Evolutionary conservation across 768 basidiomycete species (phyloP).

Genomic region (Kwoniella botswanensis): DNA sequence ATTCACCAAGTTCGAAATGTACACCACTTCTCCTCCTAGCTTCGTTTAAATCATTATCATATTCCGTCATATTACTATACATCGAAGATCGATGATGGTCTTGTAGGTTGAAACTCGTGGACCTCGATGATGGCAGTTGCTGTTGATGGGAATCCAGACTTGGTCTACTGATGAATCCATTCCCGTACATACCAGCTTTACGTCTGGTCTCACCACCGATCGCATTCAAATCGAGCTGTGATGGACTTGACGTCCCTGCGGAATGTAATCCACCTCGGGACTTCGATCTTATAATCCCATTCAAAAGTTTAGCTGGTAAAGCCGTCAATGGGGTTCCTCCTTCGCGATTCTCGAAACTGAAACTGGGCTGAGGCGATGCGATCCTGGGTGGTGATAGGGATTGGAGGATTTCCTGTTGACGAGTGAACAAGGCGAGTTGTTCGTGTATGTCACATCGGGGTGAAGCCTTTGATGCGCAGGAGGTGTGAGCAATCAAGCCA

Average conservation of each 20-base stretch:
- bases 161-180: neutral
- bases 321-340: constrained; percentile 18
- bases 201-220: neutral
- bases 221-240: constrained; percentile 7
- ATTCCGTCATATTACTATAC: constrained; percentile 16
- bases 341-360: constrained; percentile 27
- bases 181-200: neutral
- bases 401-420: constrained; percentile 35
- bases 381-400: constrained; percentile 21
- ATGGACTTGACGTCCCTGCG: neutral
- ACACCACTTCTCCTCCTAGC: constrained; percentile 9
- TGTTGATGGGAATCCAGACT: constrained; percentile 7
- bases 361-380: constrained; percentile 29
- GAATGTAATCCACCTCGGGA: constrained; percentile 13
- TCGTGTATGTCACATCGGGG: constrained; percentile 36
- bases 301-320: constrained; percentile 29
- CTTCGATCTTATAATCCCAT: constrained; percentile 33
- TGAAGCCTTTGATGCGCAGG: constrained; percentile 33
- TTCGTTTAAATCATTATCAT: constrained; percentile 19
- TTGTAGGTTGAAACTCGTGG: constrained; percentile 15
- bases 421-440: constrained; percentile 31
- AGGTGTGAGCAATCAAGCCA: constrained; percentile 80
- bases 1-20: constrained; percentile 13
- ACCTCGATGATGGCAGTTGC: constrained; percentile 10
- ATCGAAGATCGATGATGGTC: constrained; percentile 16